Conservation (phyloP, 257 asterid species). For the Prunella vulgaris region DNA sequence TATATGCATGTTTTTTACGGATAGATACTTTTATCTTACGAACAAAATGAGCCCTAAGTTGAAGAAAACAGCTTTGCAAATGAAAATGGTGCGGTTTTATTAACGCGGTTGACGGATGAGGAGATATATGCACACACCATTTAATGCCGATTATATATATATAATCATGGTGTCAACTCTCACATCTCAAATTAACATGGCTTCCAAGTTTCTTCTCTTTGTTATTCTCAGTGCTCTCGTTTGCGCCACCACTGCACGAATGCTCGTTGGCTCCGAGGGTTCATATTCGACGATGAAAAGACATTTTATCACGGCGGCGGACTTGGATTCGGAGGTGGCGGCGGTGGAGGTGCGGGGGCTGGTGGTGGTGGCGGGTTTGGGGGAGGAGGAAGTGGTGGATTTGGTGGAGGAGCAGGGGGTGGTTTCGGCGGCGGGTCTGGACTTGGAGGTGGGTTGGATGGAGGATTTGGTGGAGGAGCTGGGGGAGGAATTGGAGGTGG, state of each 20-base stretch:
- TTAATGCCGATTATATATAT: not conserved
- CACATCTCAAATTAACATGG: conserved; percentile 15
- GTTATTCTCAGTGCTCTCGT: conserved; percentile 22
- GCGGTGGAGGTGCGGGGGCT: conserved; percentile 23
- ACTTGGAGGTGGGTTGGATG: not conserved
- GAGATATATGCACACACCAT: not conserved
- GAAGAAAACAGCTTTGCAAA: not conserved
- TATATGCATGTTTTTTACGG: no score
- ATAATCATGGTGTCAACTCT: not conserved
- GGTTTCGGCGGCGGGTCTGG: conserved; percentile 19
- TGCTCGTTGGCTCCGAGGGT: conserved; percentile 11
- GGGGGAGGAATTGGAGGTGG: conserved; percentile 33
- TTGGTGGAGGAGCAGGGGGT: conserved; percentile 20
- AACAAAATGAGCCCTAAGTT: no score
- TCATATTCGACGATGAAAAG: conserved; percentile 22
- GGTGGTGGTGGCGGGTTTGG: conserved; percentile 24
- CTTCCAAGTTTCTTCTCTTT: conserved; percentile 16
- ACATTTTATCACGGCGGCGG: conserved; percentile 20
- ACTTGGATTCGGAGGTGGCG: conserved; percentile 1
- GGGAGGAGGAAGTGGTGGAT: conserved; percentile 19
- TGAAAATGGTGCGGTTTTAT: not conserved
- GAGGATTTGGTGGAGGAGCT: conserved; percentile 7
- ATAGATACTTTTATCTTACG: no score
- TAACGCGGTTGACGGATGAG: conserved; percentile 8
- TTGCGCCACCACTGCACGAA: conserved; percentile 25